Percentiles rank a stretch among this genome's conserved stretches.
phyloP scores from a whole-genome alignment of 352 stramenopile genomes.

The Hyphochytrium catenoides region DNA sequence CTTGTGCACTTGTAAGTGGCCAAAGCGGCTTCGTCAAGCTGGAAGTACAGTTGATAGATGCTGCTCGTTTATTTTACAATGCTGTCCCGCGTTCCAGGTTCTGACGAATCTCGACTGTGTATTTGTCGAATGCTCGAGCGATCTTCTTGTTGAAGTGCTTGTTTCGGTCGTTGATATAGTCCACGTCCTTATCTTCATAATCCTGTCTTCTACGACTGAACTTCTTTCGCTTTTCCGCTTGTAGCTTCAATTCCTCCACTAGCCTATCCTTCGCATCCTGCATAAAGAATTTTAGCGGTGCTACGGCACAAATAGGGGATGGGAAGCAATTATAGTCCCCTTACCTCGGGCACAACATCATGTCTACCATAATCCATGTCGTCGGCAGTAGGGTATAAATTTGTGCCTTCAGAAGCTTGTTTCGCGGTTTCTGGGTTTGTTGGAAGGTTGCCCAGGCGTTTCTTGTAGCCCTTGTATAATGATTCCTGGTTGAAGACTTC shows the following conservation, averaged over 20 bases:
- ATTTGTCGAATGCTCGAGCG: slow-evolving; percentile 85
- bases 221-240: slow-evolving; percentile 37
- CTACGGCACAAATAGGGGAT: not conserved
- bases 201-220: slow-evolving; percentile 43
- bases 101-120: slow-evolving; percentile 90
- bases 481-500: slow-evolving; percentile 60
- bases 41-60: no score
- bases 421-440: slow-evolving; percentile 11
- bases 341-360: slow-evolving; percentile 22
- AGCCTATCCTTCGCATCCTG: slow-evolving; percentile 33
- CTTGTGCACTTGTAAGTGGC: not conserved
- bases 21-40: no score
- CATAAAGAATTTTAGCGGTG: not conserved
- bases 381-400: slow-evolving; percentile 9
- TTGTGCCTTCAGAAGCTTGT: slow-evolving; percentile 2
- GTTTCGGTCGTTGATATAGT: slow-evolving; percentile 96
- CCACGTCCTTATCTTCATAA: slow-evolving; percentile 70
- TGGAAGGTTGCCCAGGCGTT: slow-evolving; percentile 29
- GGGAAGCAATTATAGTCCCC: slow-evolving; percentile 3
- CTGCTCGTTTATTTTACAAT: slow-evolving; percentile 68
- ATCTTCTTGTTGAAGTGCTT: slow-evolving; percentile 94
- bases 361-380: slow-evolving; percentile 34
- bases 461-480: slow-evolving; percentile 58
- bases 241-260: slow-evolving; percentile 34
- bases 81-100: slow-evolving; percentile 92